Evolutionary conservation across 345 rosid species (phyloP).

Genomic region (Tarenaya hassleriana): DNA sequence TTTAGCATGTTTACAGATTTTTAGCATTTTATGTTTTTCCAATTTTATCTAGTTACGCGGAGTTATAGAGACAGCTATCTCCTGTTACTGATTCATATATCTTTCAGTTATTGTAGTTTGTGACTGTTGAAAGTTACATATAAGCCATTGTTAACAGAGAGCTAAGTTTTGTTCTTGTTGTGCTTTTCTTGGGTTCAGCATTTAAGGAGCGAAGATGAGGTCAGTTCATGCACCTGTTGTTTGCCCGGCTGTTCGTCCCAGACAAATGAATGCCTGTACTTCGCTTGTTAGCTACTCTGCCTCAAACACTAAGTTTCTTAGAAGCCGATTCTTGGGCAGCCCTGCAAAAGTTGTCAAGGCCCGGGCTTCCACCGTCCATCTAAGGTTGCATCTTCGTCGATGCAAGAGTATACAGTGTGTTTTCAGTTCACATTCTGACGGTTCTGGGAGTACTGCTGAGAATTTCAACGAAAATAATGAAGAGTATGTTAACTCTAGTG

Average conservation of each 20-base stretch:
- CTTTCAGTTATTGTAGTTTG: no score
- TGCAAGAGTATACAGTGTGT: conserved; percentile 42
- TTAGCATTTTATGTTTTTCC: no score
- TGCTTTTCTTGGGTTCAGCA: conserved; percentile 4
- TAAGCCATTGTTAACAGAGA: no score
- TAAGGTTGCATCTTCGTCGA: conserved; percentile 24
- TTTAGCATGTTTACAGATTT: no score
- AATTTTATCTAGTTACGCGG: no score
- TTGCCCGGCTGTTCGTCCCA: conserved; percentile 61
- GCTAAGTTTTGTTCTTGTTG: no score
- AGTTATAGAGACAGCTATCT: no score
- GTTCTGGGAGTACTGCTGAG: conserved; percentile 71
- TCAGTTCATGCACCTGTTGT: conserved; percentile 71
- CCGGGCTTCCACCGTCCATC: conserved; percentile 24
- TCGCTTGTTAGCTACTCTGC: conserved; percentile 21
- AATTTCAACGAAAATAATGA: conserved; percentile 79
- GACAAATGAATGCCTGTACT: conserved; percentile 39
- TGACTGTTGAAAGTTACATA: no score
- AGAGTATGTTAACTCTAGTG: conserved; percentile 72
- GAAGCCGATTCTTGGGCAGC: conserved; percentile 40
- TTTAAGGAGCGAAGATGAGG: conserved; percentile 37
- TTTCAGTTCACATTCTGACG: conserved; percentile 85
- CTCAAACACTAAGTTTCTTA: conserved; percentile 18
- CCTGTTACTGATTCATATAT: no score
- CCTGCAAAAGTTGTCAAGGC: conserved; percentile 25